Evolutionary conservation across 306 rosid species (phyloP).

Genomic region (Rosa rugosa): DNA sequence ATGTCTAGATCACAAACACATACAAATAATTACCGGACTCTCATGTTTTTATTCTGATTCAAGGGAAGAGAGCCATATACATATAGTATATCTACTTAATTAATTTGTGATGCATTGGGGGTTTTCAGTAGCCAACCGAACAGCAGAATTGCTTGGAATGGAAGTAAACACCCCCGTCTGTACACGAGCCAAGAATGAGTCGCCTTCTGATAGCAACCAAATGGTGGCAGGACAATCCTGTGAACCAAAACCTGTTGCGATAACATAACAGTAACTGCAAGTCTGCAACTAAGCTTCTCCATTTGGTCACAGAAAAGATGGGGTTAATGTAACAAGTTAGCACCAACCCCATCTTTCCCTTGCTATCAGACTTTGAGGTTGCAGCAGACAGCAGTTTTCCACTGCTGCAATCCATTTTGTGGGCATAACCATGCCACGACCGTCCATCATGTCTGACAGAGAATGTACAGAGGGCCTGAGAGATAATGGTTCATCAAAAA

Average conservation of each 20-base stretch:
- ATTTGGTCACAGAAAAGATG: conserved; percentile 49
- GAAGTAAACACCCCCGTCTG: conserved; percentile 20
- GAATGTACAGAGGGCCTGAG: conserved; percentile 44
- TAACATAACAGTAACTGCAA: conserved; percentile 15
- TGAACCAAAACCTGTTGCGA: conserved; percentile 28
- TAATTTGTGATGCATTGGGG: conserved; percentile 14
- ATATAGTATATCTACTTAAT: conserved; percentile 2
- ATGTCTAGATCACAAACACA: conserved; percentile 21
- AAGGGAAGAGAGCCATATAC: conserved; percentile 27
- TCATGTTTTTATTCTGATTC: conserved; percentile 33
- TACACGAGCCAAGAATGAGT: conserved; percentile 74
- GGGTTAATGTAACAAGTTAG: conserved; percentile 25
- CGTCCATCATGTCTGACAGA: conserved; percentile 49
- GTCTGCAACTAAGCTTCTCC: conserved; percentile 26
- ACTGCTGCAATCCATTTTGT: conserved; percentile 74
- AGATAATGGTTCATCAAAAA: conserved; percentile 53
- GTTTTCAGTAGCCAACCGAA: conserved; percentile 20
- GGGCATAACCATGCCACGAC: conserved; percentile 59
- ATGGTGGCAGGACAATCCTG: conserved; percentile 34
- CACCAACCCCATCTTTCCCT: conserved; percentile 41
- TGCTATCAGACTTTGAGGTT: conserved; percentile 61
- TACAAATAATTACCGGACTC: conserved; percentile 5
- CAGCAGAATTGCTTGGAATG: conserved; percentile 29
- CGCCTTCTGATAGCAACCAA: conserved; percentile 64
- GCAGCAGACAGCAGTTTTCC: conserved; percentile 47